Conservation (phyloP, 2,329 filamentous ascomycete species). For the Colletotrichum nymphaeae region DNA sequence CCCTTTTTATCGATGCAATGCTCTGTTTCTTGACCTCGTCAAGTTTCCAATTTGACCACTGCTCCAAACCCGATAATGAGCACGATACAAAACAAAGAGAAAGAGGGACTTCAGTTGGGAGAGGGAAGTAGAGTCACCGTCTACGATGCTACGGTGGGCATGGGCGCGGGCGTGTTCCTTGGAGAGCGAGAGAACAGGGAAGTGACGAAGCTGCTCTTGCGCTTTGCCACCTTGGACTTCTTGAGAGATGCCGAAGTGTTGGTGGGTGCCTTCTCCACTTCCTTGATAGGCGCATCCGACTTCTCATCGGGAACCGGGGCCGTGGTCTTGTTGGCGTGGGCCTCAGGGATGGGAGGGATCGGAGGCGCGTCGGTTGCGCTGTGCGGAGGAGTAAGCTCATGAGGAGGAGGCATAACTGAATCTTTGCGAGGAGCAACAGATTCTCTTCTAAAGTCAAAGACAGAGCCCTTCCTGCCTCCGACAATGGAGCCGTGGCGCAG, state of each 20-base stretch:
- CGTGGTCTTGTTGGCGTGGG: not conserved
- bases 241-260: conserved; percentile 1
- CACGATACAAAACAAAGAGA: conserved; percentile 23
- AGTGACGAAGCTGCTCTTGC: conserved; percentile 31
- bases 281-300: conserved; percentile 9
- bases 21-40: conserved; percentile 11
- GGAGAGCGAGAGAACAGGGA: conserved; percentile 26
- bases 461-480: conserved; percentile 24
- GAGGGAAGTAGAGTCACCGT: not conserved
- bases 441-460: conserved; percentile 31
- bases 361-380: conserved; percentile 31
- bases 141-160: conserved; percentile 6
- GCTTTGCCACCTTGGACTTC: conserved; percentile 25
- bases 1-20: conserved; percentile 12
- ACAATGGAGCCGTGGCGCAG: conserved; percentile 30
- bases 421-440: conserved; percentile 19
- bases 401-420: not conserved
- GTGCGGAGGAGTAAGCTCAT: conserved; percentile 32
- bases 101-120: not conserved
- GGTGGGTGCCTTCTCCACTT: conserved; percentile 22
- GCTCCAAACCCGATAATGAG: not conserved
- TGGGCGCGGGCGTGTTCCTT: conserved; percentile 12
- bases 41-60: conserved; percentile 23
- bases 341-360: conserved; percentile 25
- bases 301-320: conserved; percentile 7